Evolutionary conservation across 2,329 filamentous ascomycete genomes (phyloP).

Genomic region (Alternaria arborescens): DNA sequence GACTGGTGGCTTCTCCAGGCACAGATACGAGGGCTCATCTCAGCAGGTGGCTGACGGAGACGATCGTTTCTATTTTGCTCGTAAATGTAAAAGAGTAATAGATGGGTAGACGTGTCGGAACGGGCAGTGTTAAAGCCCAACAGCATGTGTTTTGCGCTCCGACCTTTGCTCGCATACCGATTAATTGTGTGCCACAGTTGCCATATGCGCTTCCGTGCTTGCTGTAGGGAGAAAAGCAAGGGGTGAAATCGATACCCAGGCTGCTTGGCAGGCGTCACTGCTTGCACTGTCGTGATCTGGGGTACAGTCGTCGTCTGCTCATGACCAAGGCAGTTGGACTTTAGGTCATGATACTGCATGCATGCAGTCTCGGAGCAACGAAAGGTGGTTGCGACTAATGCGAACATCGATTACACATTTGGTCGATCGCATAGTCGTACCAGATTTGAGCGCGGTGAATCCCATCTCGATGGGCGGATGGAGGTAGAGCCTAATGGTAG

Average conservation of each 20-base stretch:
- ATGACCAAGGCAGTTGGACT: slow-evolving; percentile 9
- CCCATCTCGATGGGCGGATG: slow-evolving; percentile 5
- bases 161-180: slow-evolving; percentile 5
- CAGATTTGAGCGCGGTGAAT: not conserved
- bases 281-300: slow-evolving; percentile 19
- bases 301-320: slow-evolving; percentile 16
- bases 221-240: slow-evolving; percentile 30
- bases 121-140: not conserved
- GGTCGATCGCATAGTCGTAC: not conserved
- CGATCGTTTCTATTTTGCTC: slow-evolving; percentile 7
- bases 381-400: slow-evolving; percentile 20
- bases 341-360: slow-evolving; percentile 19
- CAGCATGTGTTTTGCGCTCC: not conserved
- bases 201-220: slow-evolving; percentile 20
- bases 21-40: slow-evolving; percentile 21
- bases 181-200: slow-evolving; percentile 9
- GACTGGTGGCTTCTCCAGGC: slow-evolving; percentile 21
- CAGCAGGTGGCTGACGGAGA: slow-evolving; percentile 4
- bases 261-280: not conserved
- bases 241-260: slow-evolving; percentile 3
- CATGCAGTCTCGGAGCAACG: slow-evolving; percentile 14
- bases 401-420: not conserved
- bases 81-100: slow-evolving; percentile 3
- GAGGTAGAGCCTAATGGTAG: slow-evolving; percentile 3
- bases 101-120: not conserved